Conservation (phyloP, 805 yeast genomes). For the Cyberlindnera japonica region DNA sequence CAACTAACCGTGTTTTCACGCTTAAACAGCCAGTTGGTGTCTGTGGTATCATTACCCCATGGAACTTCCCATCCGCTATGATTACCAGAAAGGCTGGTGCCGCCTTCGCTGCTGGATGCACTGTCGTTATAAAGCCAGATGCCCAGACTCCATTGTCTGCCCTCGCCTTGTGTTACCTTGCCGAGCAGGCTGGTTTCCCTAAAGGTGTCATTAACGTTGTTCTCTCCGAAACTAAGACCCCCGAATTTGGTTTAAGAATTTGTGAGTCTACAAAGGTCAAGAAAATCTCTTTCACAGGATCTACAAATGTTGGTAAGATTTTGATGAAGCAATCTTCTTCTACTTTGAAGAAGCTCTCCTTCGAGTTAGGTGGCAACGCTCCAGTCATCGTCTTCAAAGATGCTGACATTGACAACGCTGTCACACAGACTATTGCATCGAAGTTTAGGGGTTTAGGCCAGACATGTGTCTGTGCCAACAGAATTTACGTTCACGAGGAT, state of each 20-base stretch:
- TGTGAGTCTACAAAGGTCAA: constrained; percentile 46
- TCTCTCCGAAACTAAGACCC: constrained; percentile 46
- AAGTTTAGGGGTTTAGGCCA: constrained; percentile 63
- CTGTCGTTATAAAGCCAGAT: constrained; percentile 58
- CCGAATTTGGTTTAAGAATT: constrained; percentile 48
- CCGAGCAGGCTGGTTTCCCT: constrained; percentile 59
- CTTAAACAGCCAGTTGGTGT: constrained; percentile 54
- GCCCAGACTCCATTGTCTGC: constrained; percentile 60
- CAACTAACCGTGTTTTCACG: constrained; percentile 49
- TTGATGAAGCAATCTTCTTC: constrained; percentile 54
- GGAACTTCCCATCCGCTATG: constrained; percentile 69
- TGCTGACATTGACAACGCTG: constrained; percentile 54
- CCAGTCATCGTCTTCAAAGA: constrained; percentile 61
- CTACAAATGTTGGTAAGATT: constrained; percentile 58
- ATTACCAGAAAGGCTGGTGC: constrained; percentile 63
- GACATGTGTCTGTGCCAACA: constrained; percentile 62
- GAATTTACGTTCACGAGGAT: constrained; percentile 51
- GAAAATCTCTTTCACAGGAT: constrained; percentile 62
- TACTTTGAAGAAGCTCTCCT: constrained; percentile 55
- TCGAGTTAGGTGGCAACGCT: constrained; percentile 69
- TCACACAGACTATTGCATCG: constrained; percentile 47
- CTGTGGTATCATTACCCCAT: constrained; percentile 60
- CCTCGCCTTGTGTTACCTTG: constrained; percentile 51
- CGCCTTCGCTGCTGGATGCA: constrained; percentile 64
- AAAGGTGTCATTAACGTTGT: constrained; percentile 53